Evolutionary conservation across 768 basidiomycete species (phyloP), one percentile per base, ranked within the genome.

Genomic region (Leccinum arenicola): DNA sequence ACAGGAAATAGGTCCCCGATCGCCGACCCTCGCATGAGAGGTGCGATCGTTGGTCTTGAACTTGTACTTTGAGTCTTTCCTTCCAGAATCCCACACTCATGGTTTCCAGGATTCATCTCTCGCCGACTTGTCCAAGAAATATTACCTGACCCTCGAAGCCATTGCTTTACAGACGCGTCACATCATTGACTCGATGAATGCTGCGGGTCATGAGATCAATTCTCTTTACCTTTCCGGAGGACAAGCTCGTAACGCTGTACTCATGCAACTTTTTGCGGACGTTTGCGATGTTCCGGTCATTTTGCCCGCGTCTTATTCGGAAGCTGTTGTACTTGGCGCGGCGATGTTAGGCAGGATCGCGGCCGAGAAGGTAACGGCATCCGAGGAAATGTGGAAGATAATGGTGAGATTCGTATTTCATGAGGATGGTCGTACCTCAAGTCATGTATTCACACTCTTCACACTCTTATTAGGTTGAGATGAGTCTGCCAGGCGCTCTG

Each of bases 1-100:
- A 23, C 73, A 95, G 95, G 96, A 40, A 99, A 99, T 74, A 83
- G 97, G 60, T 98, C 95, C 1, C 97, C 97, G 1, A 86, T 98
- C 49, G 96, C 96, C 2, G 97, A 99, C 71, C 82, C 92, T n/a
- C 85, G 83, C 55, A 97, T 98, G 96, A 82, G 90, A 38, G 97
- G 97, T 19, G 89, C 93, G 52, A 87, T 98, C 58, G 80, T 87
- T 56, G 97, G 97, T 31, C 82, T 98, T 50, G 82, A 88, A 50
- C 84, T 98, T 55, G 89, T 86, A 68, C 38, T 79, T 70, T 4
- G 4, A 15, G 21, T 19, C 33, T 31, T 35, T 43, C 12, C 27
- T 21, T 19, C 4, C 52, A 38, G 11, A 5, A 33, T 2, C 11
- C 5, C 48, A 11, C 47, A 17, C 53, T 62, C 40, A 61, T 15